Evolutionary conservation across 495 filamentous ascomycete genomes (phyloP), one percentile per base, ranked within the genome.

Genomic region (Clohesyomyces aquaticus): DNA sequence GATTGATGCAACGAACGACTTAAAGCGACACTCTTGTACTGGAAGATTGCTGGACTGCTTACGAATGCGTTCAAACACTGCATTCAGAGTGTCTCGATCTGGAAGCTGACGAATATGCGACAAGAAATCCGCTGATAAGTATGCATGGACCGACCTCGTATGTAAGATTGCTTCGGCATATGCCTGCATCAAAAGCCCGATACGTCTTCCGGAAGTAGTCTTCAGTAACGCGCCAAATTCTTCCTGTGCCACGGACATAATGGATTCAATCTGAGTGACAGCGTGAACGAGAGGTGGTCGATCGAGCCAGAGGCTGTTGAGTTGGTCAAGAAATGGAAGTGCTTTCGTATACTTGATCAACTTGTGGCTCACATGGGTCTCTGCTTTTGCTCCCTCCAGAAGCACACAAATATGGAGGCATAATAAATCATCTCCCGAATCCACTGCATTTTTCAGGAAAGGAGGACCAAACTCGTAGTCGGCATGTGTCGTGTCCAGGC

Each of bases 1-100:
- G 3, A 22, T 26, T 16, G 48, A 52, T 25, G 48, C 48, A 9
- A 52, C 8, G 22, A 6, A 52, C 10, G 48, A 52, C 48, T 52
- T 52, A 22, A 52, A 52, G 11, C 48, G 48, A 18, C 48, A 52
- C 3, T 52, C 22, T 25, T 52, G 12, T 8, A 52, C 18, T 12
- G 48, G 25, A 25, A 16, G 8, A 6, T 52, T 3, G 4, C 25
- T 52, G 9, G 48, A 28, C 3, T 9, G 6, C 14, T 16, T 25
- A 8, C 48, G 10, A 28, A 52, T 52, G 25, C 25, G 48, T 22
- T 52, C 48, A 26, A 52, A 52, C 3, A 52, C 48, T 3, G 48
- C 19, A 6, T 23, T 28, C 8, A 52, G 25, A 22, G 19, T 52
- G 21, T 52, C 48, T 3, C 25, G 25, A 18, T 10, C 6, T 6